Percentiles rank a stretch among this genome's conserved stretches.
phyloP scores from a whole-genome alignment of 2,329 filamentous ascomycete species.

The Colletotrichum lini region DNA sequence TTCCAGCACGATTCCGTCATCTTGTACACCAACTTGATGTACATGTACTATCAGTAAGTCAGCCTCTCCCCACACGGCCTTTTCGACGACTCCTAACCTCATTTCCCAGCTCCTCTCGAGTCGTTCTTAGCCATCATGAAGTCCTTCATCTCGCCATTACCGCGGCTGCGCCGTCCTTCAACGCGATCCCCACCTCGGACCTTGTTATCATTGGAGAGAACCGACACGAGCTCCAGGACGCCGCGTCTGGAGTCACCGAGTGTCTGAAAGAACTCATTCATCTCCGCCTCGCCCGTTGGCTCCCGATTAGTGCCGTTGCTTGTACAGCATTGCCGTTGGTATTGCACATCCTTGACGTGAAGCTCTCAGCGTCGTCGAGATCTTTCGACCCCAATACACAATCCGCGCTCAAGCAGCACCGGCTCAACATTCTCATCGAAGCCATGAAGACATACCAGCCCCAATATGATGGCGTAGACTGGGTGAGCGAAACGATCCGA shows the following conservation, averaged over 20 bases:
- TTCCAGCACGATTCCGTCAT: constrained; percentile 59
- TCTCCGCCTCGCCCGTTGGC: constrained; percentile 59
- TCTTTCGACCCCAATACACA: constrained; percentile 51
- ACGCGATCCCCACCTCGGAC: constrained; percentile 48
- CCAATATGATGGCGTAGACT: constrained; percentile 62
- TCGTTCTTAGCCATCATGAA: constrained; percentile 63
- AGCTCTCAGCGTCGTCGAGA: constrained; percentile 47
- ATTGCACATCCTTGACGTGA: constrained; percentile 53
- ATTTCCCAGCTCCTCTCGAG: constrained; percentile 55
- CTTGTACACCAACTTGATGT: constrained; percentile 63
- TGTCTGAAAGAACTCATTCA: constrained; percentile 63
- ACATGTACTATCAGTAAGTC: constrained; percentile 67
- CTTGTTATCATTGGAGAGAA: constrained; percentile 57
- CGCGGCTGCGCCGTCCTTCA: constrained; percentile 52
- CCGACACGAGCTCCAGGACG: constrained; percentile 60
- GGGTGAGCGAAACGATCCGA: constrained; percentile 59
- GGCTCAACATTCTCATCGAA: constrained; percentile 60
- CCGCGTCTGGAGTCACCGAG: constrained; percentile 59
- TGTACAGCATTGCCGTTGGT: constrained; percentile 53
- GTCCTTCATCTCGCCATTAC: constrained; percentile 60
- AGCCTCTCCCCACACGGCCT: rapidly evolving
- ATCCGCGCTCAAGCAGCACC: constrained; percentile 58
- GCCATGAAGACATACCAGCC: constrained; percentile 62
- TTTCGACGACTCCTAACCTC: constrained; percentile 23
- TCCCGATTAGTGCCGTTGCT: constrained; percentile 62